Evolutionary conservation across 345 rosid genomes (phyloP), one percentile per base, ranked within the genome.

Genomic region (Erucastrum elatum): DNA sequence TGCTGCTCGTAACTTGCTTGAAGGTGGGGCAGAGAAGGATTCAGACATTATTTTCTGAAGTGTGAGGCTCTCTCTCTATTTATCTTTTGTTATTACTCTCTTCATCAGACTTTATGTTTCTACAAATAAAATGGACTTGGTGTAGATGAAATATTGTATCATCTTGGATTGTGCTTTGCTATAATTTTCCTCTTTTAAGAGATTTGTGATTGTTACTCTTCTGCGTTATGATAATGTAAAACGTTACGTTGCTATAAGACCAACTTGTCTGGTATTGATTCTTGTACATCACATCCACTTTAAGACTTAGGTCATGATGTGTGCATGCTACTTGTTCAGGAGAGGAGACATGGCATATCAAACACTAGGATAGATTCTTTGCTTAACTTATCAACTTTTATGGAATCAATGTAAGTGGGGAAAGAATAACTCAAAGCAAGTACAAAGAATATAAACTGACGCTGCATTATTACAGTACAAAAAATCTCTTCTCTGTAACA

Each of bases 41-140:
- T 83, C 87, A 76, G 98, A 94, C 76, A 88, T 92, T 62, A 89
- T 91, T 66, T 94, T 90, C 88, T 94, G 81, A 89, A 82, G 72
- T 17, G 61, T 75, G 76, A 10, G 30, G 34, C 68, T 29, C 31
- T 29, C 67, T 78, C 71, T 77, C 62, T 74, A 11, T 8, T 30
- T 66, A 16, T 75, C 72, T 74, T 71, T 46, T 75, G 66, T 81
- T 70, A 59, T 56, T 53, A 70, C 65, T 64, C 66, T 65, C 60
- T 61, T 64, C 67, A 21, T 64, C 53, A 64, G 55, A 69, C 53
- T 64, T 58, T 39, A 17, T 70, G 55, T 70, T 64, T 66, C 9
- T 59, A 41, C 68, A 2, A 75, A 46, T 75, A 75, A 80, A 74
- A 41, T 9, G 79, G 82, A 68, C 35, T 66, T 55, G 75, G 1